Base-by-base conservation (phyloP, 495 filamentous ascomycete species). In the Penicillium manginii region DNA sequence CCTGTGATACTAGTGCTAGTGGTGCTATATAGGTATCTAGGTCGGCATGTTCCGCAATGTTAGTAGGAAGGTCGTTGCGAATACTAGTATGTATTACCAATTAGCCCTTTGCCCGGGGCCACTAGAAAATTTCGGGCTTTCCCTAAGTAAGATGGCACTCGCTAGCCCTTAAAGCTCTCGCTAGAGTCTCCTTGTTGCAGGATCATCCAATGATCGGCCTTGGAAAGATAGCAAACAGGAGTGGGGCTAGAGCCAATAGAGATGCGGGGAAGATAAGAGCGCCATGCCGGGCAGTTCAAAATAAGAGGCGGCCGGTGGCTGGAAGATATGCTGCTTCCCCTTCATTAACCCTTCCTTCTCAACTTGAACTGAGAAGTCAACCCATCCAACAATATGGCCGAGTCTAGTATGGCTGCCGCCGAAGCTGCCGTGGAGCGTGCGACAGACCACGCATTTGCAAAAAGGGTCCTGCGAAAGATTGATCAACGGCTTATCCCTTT, bases 401-500 rank as follows among this genome's bases (percentile, higher is more conserved):
- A 58, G 12, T 49, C 57, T 12, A 58, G 18, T 26, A 15, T 48
- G 22, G 9, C 45, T 19, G 33, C 56, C 40, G 17, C 35, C 11
- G 42, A 33, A 11, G 35, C 57, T 45, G 18, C 52, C 2, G 29
- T 52, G 21, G 63, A 63, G 48, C 54, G 58, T 35, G 52, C 43
- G 12, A 56, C 52, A 17, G 40, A 68, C 37, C 42, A 55, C 12
- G 17, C 43, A 33, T 9, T 60, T 17, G 58, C 58, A 8, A 65
- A 60, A 43, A 42, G 60, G 29, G 62, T 69, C 17, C 39, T 82
- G 50, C 63, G 70, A 35, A 84, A 84, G 66, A 82, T 83, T 48
- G 81, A 84, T 60, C 62, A 60, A 50, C 70, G 77, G 53, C 29
- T 84, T 19, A 72, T 84, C 59, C 81, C 81, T 0, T 67, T 78